phyloP scores from a whole-genome alignment of 2,329 filamentous ascomycete species.

The Coniochaeta hoffmannii region DNA sequence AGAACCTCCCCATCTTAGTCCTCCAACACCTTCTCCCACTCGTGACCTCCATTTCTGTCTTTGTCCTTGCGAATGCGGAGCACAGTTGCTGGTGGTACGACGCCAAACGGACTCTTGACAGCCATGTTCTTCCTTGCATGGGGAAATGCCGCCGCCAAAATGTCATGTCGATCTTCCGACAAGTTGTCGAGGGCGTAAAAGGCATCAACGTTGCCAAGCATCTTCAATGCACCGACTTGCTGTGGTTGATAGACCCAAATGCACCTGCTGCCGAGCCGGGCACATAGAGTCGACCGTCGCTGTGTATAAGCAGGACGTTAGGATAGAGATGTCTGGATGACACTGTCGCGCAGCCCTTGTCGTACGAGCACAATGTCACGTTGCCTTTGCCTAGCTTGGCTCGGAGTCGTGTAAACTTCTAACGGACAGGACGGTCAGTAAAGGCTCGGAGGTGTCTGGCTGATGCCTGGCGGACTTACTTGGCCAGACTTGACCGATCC shows the following conservation, averaged over 20 bases:
- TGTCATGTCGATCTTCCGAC: slow-evolving; percentile 15
- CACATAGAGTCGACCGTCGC: slow-evolving; percentile 22
- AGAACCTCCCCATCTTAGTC: slow-evolving; percentile 17
- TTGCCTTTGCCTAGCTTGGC: slow-evolving; percentile 18
- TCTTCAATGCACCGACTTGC: slow-evolving; percentile 9
- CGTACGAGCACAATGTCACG: slow-evolving; percentile 17
- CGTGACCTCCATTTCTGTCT: slow-evolving; percentile 6
- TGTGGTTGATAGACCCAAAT: slow-evolving; percentile 11
- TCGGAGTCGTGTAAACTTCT: slow-evolving; percentile 11
- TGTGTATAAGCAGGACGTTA: slow-evolving; percentile 20
- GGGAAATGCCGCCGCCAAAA: slow-evolving; percentile 18
- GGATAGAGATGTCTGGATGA: slow-evolving; percentile 17
- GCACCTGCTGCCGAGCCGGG: slow-evolving; percentile 16
- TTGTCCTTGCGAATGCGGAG: slow-evolving; percentile 14
- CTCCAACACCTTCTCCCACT: slow-evolving; percentile 19
- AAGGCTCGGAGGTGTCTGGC: no score
- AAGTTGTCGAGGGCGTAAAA: slow-evolving; percentile 20
- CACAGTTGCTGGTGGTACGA: slow-evolving; percentile 9
- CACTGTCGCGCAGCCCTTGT: slow-evolving; percentile 14
- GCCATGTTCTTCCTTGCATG: slow-evolving; percentile 8
- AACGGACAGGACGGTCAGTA: background rate
- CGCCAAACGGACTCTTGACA: slow-evolving; percentile 13
- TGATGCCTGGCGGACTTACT: slow-evolving; percentile 6
- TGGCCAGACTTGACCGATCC: slow-evolving; percentile 12
- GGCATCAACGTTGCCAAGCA: slow-evolving; percentile 11